Conservation (phyloP, 2,329 filamentous ascomycete species). For the Microascus cirrosus region DNA sequence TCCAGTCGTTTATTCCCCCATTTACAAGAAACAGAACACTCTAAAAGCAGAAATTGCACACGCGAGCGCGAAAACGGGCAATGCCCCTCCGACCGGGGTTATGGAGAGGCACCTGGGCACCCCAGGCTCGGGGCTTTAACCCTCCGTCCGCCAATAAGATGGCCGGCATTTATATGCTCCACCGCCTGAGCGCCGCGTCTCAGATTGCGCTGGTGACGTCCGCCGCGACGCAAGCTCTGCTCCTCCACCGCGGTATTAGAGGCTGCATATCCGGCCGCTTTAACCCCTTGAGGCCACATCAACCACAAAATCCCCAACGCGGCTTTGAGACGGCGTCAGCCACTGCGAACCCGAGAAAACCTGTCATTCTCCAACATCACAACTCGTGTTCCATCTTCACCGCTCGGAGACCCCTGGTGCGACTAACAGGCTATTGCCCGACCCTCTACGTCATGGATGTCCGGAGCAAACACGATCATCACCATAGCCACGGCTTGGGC, state of each 20-base stretch:
- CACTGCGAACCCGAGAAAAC: neutral
- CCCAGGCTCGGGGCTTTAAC: neutral
- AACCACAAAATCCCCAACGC: conserved; percentile 2
- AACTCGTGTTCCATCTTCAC: neutral
- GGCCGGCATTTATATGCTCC: neutral
- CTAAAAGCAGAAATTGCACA: neutral
- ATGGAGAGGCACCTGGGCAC: conserved; percentile 1
- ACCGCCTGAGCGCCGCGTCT: neutral
- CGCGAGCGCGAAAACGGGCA: neutral
- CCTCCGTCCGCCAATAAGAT: neutral
- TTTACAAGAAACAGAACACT: neutral
- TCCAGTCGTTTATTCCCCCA: neutral
- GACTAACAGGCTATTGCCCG: neutral
- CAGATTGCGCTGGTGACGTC: conserved; percentile 4
- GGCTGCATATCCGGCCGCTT: conserved; percentile 4
- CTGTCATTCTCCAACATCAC: neutral
- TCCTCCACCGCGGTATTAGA: neutral
- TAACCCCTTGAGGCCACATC: conserved; percentile 5
- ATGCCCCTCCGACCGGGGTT: conserved; percentile 1
- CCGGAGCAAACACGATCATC: conserved; percentile 17
- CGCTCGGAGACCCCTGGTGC: neutral
- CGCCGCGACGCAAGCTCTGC: neutral
- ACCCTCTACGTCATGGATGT: neutral
- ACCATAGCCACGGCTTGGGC: conserved; percentile 34
- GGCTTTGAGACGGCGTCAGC: conserved; percentile 1